Base-by-base conservation (phyloP, 805 yeast genomes). In the Yarrowia keelungensis region DNA sequence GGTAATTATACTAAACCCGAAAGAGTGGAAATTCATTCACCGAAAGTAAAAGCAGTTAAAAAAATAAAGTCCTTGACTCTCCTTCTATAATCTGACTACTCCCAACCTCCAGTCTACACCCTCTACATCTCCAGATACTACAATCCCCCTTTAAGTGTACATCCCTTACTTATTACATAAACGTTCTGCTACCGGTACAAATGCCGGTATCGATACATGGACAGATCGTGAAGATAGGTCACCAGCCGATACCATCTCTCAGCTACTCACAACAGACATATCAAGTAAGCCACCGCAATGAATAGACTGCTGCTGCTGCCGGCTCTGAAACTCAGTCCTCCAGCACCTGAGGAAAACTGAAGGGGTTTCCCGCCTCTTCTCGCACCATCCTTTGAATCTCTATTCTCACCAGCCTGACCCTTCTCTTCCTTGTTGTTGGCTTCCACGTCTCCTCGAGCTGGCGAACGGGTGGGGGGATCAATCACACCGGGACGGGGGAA, bases 221-320 rank as follows among this genome's bases (percentile, higher is more conserved):
- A 7, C 32, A 22, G 16, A 22, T 35, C 39, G 3, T 35, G 10
- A 26, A 15, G 15, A 50, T 16, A 51, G 32, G 8, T 9, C 56
- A 50, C 12, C 41, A 50, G 26, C 26, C 11, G n/a, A 16, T 10
- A 16, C 36, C 51, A 47, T 36, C 41, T 15, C 15, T 46, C 50
- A 1, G 26, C 19, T 1, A 53, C 38, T 58, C 54, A 59, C 35
- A 59, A 14, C 11, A 59, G 42, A 35, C 51, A 59, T 11, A 59
- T 59, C 65, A 59, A 8, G 32, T 59, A 59, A 10, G 43, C 65
- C 26, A 59, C 51, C 4, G 65, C 65, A 59, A 59, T 59, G 51
- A 59, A 59, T 4, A 59, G 51, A 35, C 65, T 59, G 65, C n/a
- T 59, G 65, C 65, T 59, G 19, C 65, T 59, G n/a, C 39, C 62